Base-by-base conservation (phyloP, 2,329 filamentous ascomycete species). In the Fusarium keratoplasticum region DNA sequence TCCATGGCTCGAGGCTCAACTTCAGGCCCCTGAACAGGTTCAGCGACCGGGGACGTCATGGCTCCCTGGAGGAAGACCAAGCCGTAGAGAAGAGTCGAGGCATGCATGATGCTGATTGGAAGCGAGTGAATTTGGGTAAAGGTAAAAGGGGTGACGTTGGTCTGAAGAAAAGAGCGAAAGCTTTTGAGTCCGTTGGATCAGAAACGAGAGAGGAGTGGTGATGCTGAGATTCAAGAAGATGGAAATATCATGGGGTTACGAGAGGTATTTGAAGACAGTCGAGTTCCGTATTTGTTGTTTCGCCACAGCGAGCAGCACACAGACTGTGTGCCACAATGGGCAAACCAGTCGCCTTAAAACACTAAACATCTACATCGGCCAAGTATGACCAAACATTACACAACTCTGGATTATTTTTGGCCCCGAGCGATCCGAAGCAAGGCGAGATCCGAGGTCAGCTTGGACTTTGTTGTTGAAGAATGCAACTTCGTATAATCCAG, bases 41-140 rank as follows among this genome's bases (percentile, higher is more conserved):
- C 67, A 16, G 20, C 42, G 9, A 71, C 4, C 6, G 70, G 70
- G n/a, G 54, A 71, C 11, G 70, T 68, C 42, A 69, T 52, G 35
- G 27, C 63, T 42, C 63, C 67, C 13, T 71, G 64, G 20, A 75
- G 14, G 36, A 71, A 27, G 13, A 29, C 44, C 18, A 75, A 16
- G 11, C 33, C 44, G 58, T 64, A 61, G 31, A 66, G n/a, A 20
- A 75, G 3, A n/a, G 67, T 54, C 7, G 55, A 73, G 50, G 63
- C 14, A 8, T 67, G 63, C 73, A 76, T 76, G 64, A 4, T 75
- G 27, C 59, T n/a, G 59, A 27, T 50, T 6, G 13, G 16, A 47
- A 62, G 36, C 33, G 35, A 58, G 20, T 44, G 36, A 18, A 36
- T 35, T 8, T 50, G 4, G 35, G 11, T 11, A 22, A n/a, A 47